Evolutionary conservation across 345 rosid genomes (phyloP), one percentile per base, ranked within the genome.

Genomic region (Aquilaria yunnanensis): DNA sequence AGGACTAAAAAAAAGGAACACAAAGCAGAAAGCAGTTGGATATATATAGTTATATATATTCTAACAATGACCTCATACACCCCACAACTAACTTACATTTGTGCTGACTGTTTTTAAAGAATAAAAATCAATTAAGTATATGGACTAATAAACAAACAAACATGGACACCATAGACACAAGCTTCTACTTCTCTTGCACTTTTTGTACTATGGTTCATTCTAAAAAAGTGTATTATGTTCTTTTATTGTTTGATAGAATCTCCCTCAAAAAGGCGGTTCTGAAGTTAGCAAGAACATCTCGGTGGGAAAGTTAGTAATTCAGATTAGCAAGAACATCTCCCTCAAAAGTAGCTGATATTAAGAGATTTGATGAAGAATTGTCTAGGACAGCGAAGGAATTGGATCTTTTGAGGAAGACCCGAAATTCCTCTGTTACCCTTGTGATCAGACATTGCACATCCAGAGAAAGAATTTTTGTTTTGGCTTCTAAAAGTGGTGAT

Each of bases 361-460:
- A 64, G 34, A 86, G 74, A 72, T 64, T 51, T 67, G 79, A 72
- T 43, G 76, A 61, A n/a, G 84, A 82, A 66, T 73, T 73, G 62
- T 68, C 69, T 11, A 78, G 67, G 62, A 86, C 82, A 54, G 62
- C 86, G 13, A 73, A 41, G 70, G 83, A 83, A 51, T 30, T 85
- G 55, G 87, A 85, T 61, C 65, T 69, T 34, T 48, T 79, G 47
- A 85, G 72, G 67, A 87, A 84, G 63, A 67, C 80, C 46, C 70
- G 67, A 70, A 56, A 47, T 59, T 47, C 70, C 54, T 63, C 61
- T 16, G 64, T 53, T 56, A 84, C 86, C 14, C 88, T 89, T 32
- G 63, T 68, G 32, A 50, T 85, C 70, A 78, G 68, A 14, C 73
- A 66, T 64, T 78, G 87, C 67, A 64, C 69, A 4, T 59, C 69